A percentile compares a stretch with the other conserved stretches of the same genome.
Conservation (phyloP, 2,329 filamentous ascomycete species). For the Ophiosphaerella korrae region DNA sequence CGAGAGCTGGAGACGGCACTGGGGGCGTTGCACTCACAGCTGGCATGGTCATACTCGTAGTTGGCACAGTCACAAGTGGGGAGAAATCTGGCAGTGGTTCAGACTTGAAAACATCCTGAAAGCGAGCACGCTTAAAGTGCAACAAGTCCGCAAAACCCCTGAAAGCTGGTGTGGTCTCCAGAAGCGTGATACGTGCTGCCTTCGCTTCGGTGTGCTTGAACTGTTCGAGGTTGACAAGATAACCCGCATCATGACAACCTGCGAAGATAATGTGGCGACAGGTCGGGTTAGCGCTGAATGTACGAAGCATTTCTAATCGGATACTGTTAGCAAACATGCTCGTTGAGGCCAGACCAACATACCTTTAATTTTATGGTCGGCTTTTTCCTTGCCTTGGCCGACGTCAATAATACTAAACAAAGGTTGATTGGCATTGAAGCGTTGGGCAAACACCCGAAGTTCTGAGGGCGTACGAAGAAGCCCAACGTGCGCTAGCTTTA, state of each 20-base stretch:
- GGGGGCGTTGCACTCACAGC: not conserved
- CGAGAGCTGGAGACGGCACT: constrained; percentile 11
- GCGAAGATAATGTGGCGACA: constrained; percentile 56
- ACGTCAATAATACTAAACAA: constrained; percentile 57
- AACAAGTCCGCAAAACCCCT: constrained; percentile 48
- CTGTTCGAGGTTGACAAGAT: constrained; percentile 52
- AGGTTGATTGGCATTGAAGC: constrained; percentile 52
- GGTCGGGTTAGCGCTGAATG: constrained; percentile 53
- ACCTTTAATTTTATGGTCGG: constrained; percentile 55
- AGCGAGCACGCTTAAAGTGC: constrained; percentile 47
- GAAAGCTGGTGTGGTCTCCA: constrained; percentile 52
- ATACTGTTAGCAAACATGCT: constrained; percentile 7
- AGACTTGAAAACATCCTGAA: constrained; percentile 50
- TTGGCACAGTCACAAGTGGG: constrained; percentile 2
- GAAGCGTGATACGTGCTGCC: constrained; percentile 50
- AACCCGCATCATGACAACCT: constrained; percentile 55
- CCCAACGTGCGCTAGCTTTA: constrained; percentile 49
- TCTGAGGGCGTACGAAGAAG: constrained; percentile 49
- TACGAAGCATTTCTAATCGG: constrained; percentile 50
- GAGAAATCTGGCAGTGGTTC: constrained; percentile 46
- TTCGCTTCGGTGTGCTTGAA: constrained; percentile 50
- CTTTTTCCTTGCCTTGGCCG: constrained; percentile 53
- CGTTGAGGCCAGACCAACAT: not conserved
- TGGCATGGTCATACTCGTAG: not conserved
- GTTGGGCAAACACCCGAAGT: constrained; percentile 50